phyloP scores from a whole-genome alignment of 1,139 yeast species.

The Pichia sp. region DNA sequence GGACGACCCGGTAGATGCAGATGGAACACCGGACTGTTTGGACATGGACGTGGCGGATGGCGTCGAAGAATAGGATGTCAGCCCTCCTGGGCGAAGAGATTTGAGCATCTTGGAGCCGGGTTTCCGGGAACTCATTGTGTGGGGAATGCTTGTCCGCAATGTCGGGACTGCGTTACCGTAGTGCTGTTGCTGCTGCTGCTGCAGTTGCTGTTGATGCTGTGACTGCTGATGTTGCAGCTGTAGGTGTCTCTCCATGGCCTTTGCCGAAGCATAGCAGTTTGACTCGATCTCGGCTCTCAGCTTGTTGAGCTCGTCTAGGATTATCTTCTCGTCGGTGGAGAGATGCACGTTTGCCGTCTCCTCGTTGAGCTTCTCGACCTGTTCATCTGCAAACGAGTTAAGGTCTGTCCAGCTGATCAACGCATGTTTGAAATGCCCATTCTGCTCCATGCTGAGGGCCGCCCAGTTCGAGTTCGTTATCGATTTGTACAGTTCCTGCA shows the following conservation, averaged over 20 bases:
- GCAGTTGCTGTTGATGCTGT: conserved; percentile 10
- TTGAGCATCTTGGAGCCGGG: conserved; percentile 25
- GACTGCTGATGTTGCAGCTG: conserved; percentile 10
- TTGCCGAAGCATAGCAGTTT: conserved; percentile 33
- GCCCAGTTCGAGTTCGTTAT: conserved; percentile 17
- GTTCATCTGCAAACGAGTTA: conserved; percentile 55
- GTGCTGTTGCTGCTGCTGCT: conserved; percentile 4
- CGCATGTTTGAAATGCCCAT: conserved; percentile 49
- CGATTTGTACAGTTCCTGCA: conserved; percentile 49
- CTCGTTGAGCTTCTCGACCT: conserved; percentile 53
- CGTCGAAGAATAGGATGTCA: conserved; percentile 11
- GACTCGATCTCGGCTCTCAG: conserved; percentile 49
- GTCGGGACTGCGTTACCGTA: conserved; percentile 24
- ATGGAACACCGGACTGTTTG: background rate
- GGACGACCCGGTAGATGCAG: background rate
- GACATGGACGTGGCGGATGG: conserved; percentile 8
- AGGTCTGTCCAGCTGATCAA: conserved; percentile 68
- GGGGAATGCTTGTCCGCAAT: conserved; percentile 27
- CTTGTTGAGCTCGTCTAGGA: conserved; percentile 44
- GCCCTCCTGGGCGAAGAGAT: conserved; percentile 27
- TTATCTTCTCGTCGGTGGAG: conserved; percentile 40
- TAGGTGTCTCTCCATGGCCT: conserved; percentile 5
- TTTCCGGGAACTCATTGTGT: conserved; percentile 28
- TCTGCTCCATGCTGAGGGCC: conserved; percentile 51
- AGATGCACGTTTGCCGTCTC: conserved; percentile 29